These are phyloP conservation scores for Cryptococcus sp. DNA, from an alignment of 1,284 basidiomycete genomes.

Conservation along the genomic window DNA sequence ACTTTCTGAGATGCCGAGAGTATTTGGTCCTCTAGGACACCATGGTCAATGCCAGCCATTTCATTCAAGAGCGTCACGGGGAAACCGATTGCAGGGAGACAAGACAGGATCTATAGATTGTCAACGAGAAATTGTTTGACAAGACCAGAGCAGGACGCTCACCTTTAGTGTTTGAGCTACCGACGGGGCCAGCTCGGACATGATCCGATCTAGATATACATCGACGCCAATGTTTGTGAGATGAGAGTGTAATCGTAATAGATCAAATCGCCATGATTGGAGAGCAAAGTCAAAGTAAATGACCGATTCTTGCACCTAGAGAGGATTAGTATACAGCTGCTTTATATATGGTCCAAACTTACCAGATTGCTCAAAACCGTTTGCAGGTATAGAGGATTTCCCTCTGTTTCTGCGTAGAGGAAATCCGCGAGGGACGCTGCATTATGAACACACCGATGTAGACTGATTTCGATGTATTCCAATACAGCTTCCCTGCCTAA, in stretches of 20 bases:
- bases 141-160: no score
- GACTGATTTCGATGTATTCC: no score
- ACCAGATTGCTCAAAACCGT: conserved; percentile 22
- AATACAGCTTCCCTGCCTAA: no score
- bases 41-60: conserved; percentile 9
- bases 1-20: conserved; percentile 11
- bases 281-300: conserved; percentile 28
- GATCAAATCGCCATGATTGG: conserved; percentile 28
- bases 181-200: no score
- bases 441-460: no score
- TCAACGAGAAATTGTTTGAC: not conserved
- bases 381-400: conserved; percentile 27
- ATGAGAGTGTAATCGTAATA: conserved; percentile 21
- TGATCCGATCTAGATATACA: conserved; percentile 21
- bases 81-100: conserved; percentile 28
- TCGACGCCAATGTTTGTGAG: conserved; percentile 30
- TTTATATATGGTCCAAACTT: no score
- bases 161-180: no score
- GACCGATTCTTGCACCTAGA: conserved; percentile 22
- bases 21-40: conserved; percentile 11
- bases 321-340: no score
- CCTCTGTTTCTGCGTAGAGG: conserved; percentile 26
- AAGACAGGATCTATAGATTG: conserved; percentile 18
- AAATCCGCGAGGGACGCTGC: conserved; percentile 16
- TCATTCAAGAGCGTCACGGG: conserved; percentile 15